phyloP scores from a whole-genome alignment of 176 grass and related monocot genomes.

The Guadua angustifolia region DNA sequence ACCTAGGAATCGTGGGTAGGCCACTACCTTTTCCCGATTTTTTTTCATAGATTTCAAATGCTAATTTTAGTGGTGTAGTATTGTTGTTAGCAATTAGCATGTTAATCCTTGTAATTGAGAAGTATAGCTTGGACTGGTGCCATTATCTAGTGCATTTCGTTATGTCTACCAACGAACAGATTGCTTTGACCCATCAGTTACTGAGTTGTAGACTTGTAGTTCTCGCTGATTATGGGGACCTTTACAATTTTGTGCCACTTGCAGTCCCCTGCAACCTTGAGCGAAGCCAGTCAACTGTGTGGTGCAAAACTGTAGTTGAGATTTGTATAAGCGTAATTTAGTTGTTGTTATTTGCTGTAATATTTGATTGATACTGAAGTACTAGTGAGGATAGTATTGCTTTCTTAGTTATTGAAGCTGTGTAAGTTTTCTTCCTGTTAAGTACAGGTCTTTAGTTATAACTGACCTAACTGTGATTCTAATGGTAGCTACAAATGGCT shows the following conservation, averaged over 20 bases:
- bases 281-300: neutral
- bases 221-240: neutral
- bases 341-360: neutral
- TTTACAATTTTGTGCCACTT: neutral
- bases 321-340: neutral
- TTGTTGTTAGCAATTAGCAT: neutral
- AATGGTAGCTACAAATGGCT: neutral
- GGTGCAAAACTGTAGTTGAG: neutral
- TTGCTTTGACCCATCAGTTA: neutral
- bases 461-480: neutral
- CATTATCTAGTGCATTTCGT: neutral
- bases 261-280: neutral
- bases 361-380: slow-evolving; percentile 25
- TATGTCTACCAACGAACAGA: neutral
- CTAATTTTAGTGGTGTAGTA: slow-evolving; percentile 7
- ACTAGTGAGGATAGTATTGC: neutral
- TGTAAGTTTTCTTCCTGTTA: neutral
- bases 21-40: neutral
- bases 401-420: slow-evolving; percentile 21
- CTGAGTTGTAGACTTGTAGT: slow-evolving; percentile 22
- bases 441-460: neutral
- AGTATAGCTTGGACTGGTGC: neutral
- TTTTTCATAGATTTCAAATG: neutral
- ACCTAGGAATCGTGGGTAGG: neutral
- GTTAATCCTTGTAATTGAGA: neutral